Evolutionary conservation across 352 stramenopile species (phyloP).

Genomic region (Phytophthora melonis): DNA sequence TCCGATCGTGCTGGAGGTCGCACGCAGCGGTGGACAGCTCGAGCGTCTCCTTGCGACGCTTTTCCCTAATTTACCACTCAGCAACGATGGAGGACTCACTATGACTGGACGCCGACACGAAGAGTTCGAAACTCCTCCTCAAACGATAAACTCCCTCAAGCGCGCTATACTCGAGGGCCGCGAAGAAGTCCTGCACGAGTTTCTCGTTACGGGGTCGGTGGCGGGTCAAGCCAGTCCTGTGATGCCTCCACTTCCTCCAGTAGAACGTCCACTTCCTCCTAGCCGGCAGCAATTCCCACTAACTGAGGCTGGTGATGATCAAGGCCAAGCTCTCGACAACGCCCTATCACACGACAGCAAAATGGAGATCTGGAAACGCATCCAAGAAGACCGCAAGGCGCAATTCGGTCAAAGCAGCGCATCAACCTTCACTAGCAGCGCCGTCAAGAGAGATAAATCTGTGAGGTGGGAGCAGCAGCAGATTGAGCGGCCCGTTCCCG

Average conservation of each 20-base stretch:
- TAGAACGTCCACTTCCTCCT: conserved; percentile 5
- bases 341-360: conserved; percentile 61
- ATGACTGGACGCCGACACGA: conserved; percentile 27
- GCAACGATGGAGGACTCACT: conserved; percentile 33
- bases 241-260: neutral
- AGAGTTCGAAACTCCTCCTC: conserved; percentile 5
- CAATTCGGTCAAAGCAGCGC: conserved; percentile 17
- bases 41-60: conserved; percentile 54
- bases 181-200: conserved; percentile 26
- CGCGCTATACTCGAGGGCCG: conserved; percentile 31
- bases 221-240: neutral
- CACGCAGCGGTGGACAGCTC: conserved; percentile 45
- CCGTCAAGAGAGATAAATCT: conserved; percentile 13
- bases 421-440: conserved; percentile 3
- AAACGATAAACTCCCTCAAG: conserved; percentile 18
- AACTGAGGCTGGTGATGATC: neutral
- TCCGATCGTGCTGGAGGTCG: conserved; percentile 40
- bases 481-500: neutral
- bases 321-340: conserved; percentile 7
- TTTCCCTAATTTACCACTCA: conserved; percentile 42
- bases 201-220: conserved; percentile 22
- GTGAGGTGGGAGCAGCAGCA: conserved; percentile 28
- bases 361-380: conserved; percentile 73
- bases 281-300: neutral
- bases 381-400: conserved; percentile 57